Percentiles rank a stretch among this genome's conserved stretches.
phyloP scores from a whole-genome alignment of 2,329 filamentous ascomycete genomes.

The Phyllosticta citribraziliensis region DNA sequence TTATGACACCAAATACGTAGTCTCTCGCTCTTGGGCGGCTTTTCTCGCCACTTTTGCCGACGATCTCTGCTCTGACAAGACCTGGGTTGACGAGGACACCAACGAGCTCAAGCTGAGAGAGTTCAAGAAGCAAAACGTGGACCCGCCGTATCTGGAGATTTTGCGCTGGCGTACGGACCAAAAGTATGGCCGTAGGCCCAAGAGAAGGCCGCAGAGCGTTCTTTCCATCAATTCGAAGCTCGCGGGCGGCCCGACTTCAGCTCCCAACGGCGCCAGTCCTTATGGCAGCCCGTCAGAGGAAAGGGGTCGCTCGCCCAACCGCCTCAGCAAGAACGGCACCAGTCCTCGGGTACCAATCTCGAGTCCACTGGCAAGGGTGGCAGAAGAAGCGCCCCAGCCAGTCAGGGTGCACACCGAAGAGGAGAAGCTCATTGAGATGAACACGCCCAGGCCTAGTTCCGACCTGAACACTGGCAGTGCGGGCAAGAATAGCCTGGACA shows the following conservation, averaged over 20 bases:
- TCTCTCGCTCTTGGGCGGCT: constrained; percentile 82
- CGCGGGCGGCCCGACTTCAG: constrained; percentile 22
- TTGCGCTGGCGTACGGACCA: constrained; percentile 92
- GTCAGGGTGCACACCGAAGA: constrained; percentile 28
- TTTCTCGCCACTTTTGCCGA: constrained; percentile 84
- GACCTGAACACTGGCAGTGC: constrained; percentile 19
- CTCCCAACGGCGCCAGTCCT: constrained; percentile 34
- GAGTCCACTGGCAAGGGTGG: constrained; percentile 63
- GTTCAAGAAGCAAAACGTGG: constrained; percentile 70
- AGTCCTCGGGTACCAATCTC: constrained; percentile 58
- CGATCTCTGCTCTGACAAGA: constrained; percentile 81
- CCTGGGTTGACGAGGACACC: constrained; percentile 84
- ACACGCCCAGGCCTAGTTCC: constrained; percentile 31
- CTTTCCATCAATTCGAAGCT: constrained; percentile 44
- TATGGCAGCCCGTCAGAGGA: constrained; percentile 55
- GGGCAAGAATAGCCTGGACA: constrained; percentile 24
- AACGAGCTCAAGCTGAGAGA: constrained; percentile 86
- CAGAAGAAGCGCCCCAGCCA: constrained; percentile 50
- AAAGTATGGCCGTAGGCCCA: constrained; percentile 65
- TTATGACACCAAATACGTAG: constrained; percentile 96
- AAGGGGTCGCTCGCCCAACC: constrained; percentile 62
- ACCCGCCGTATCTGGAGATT: constrained; percentile 90
- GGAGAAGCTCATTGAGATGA: constrained; percentile 35
- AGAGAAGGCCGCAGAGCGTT: constrained; percentile 35
- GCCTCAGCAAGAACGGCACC: constrained; percentile 52